Base-by-base conservation (phyloP, 148 eudicot genomes). In the Chenopodium formosanum region DNA sequence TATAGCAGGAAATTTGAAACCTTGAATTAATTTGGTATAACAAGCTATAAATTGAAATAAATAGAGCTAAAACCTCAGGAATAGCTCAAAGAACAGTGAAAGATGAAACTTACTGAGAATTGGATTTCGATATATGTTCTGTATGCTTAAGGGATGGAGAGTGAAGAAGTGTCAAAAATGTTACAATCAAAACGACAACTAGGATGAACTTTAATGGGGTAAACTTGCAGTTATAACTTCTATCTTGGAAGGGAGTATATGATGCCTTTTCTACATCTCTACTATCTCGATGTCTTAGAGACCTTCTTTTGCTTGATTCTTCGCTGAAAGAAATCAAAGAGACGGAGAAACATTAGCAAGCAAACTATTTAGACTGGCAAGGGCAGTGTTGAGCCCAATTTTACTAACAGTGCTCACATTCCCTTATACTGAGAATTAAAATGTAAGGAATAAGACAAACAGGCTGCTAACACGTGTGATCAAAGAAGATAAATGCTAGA, bases 241-340 rank as follows among this genome's bases (percentile, higher is more conserved):
- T 89, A 81, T 89, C 94, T 23, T 85, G 90, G 62, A 87, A 84
- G 65, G 88, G 82, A 80, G 88, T 75, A 81, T 88, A 79, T 62
- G 86, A 84, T 65, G 90, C 88, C 88, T 85, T 91, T 25, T 86
- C 97, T 27, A 89, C 92, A 88, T 91, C 94, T 86, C 83, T 94
- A 50, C 82, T 76, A 76, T 85, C 92, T 88, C 82, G 91, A 75
- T 83, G 87, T 84, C 91, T 90, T 31, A 86, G 85, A 76, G 84
- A 88, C 87, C 90, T 95, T 86, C 96, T 84, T 88, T 91, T 95
- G 86, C 73, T 91, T 65, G 91, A 77, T 44, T 95, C 97, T 77
- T 93, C 97, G 75, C 97, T 93, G 91, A 82, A 81, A 22, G 78
- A 82, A 74, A 84, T 71, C 71, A 81, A 37, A 46, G 19, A 29